phyloP scores from a whole-genome alignment of 208 protist species.

The Acanthamoeba triangularis region DNA sequence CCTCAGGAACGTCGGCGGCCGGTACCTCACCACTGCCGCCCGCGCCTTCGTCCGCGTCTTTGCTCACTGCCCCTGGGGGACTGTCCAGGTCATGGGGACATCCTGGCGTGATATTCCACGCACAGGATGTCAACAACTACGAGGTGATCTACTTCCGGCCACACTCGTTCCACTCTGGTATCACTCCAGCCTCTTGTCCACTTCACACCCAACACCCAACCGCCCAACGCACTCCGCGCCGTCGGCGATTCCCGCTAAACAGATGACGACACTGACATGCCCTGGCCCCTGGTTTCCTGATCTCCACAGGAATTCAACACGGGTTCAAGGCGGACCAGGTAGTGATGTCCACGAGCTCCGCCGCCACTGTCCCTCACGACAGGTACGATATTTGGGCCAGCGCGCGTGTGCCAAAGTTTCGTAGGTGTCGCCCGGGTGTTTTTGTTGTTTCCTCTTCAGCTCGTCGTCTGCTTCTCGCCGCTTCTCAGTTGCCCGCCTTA shows the following conservation, averaged over 20 bases:
- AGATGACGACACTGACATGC: too few relatives aligned
- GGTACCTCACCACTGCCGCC: background rate
- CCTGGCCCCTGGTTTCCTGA: too few relatives aligned
- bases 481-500: background rate
- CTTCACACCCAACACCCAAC: too few relatives aligned
- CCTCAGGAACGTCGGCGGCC: background rate
- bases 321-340: constrained; percentile 40
- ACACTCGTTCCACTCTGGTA: constrained; percentile 33
- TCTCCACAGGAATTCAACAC: background rate
- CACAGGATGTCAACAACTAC: constrained; percentile 28
- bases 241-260: too few relatives aligned
- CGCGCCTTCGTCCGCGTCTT: too few relatives aligned
- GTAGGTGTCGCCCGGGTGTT: too few relatives aligned
- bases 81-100: constrained; percentile 18
- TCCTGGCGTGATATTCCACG: constrained; percentile 33
- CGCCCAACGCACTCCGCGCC: too few relatives aligned
- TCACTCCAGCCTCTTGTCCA: too few relatives aligned
- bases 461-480: too few relatives aligned
- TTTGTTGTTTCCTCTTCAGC: too few relatives aligned
- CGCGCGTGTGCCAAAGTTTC: too few relatives aligned
- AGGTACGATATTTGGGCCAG: background rate
- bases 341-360: constrained; percentile 27
- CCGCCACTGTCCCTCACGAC: constrained; percentile 19
- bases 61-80: background rate
- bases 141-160: constrained; percentile 36